Evolutionary conservation across 2,329 filamentous ascomycete genomes (phyloP).

Genomic region (Penicillium sp.): DNA sequence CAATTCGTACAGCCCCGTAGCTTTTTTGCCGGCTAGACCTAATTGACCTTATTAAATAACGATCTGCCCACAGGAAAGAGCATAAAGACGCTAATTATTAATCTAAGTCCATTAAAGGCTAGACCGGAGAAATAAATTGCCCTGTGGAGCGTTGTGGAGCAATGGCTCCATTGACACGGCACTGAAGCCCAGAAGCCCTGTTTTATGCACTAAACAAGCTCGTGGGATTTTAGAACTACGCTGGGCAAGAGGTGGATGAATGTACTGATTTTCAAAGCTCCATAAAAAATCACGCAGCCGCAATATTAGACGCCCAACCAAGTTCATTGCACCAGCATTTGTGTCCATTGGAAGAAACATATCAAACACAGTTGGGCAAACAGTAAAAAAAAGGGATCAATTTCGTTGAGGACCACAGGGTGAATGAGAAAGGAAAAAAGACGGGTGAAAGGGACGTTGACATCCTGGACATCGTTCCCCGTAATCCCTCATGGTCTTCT

Average conservation of each 20-base stretch:
- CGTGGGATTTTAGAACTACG: not conserved
- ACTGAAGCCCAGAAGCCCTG: not conserved
- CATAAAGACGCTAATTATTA: not conserved
- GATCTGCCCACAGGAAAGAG: not conserved
- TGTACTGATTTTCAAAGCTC: constrained; percentile 20
- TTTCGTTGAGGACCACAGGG: constrained; percentile 23
- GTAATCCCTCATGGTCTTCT: constrained; percentile 25
- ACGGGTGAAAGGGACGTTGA: constrained; percentile 22
- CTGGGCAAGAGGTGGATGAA: not conserved
- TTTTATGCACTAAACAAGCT: no score
- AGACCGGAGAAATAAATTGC: constrained; percentile 4
- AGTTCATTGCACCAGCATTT: constrained; percentile 21
- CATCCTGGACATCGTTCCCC: constrained; percentile 24
- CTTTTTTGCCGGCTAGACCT: not conserved
- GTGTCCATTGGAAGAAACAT: constrained; percentile 15
- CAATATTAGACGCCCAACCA: constrained; percentile 23
- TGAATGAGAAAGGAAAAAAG: constrained; percentile 19
- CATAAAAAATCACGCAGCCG: constrained; percentile 22
- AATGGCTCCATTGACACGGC: not conserved
- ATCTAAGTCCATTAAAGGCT: constrained; percentile 1
- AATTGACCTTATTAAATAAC: not conserved
- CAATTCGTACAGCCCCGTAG: no score
- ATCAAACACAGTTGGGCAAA: constrained; percentile 21
- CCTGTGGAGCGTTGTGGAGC: constrained; percentile 7
- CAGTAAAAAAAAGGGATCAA: constrained; percentile 23